Conservation (phyloP, 768 basidiomycete genomes). For the Scleroderma citrinum region DNA sequence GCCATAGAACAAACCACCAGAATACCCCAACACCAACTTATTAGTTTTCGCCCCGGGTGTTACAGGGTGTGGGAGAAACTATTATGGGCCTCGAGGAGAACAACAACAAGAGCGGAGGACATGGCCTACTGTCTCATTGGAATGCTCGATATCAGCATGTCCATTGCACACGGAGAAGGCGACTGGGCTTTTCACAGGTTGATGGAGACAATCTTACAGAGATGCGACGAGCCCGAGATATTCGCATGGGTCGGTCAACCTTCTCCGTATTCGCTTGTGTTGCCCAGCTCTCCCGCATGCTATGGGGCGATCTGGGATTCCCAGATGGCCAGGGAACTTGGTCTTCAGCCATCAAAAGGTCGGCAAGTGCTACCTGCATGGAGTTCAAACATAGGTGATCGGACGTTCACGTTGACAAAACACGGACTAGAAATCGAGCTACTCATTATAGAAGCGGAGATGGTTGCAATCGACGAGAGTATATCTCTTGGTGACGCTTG, state of each 20-base stretch:
- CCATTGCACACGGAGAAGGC: conserved; percentile 12
- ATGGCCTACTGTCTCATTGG: conserved; percentile 12
- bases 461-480: background rate
- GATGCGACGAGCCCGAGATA: conserved; percentile 1
- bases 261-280: background rate
- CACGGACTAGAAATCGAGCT: conserved; percentile 1
- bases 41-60: background rate
- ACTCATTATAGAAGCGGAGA: background rate
- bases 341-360: background rate
- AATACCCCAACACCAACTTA: background rate
- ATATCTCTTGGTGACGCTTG: background rate
- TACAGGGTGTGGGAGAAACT: background rate
- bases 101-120: conserved; percentile 11
- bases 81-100: conserved; percentile 10
- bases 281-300: conserved; percentile 1
- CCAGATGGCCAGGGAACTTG: background rate
- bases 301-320: background rate
- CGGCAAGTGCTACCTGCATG: background rate
- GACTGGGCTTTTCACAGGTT: conserved; percentile 9
- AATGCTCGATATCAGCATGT: conserved; percentile 9
- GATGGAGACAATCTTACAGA: conserved; percentile 3
- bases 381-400: background rate
- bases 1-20: background rate
- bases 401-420: background rate
- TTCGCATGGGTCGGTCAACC: conserved; percentile 2